phyloP scores from a whole-genome alignment of 192 early-diverging fungal species.

The Coemansia sp. region DNA sequence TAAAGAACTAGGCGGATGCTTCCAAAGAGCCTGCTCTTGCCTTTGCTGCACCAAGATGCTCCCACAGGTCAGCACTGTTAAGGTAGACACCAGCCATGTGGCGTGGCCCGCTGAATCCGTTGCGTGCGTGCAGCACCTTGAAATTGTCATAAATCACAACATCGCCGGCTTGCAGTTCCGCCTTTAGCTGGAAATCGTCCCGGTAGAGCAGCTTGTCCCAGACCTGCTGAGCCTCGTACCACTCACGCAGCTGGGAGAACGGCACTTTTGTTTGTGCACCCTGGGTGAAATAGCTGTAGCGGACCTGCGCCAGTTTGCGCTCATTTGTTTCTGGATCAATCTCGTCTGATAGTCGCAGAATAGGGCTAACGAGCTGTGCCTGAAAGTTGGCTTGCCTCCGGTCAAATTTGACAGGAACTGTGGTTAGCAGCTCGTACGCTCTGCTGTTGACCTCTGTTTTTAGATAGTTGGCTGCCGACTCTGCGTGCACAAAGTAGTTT shows the following conservation, averaged over 20 bases:
- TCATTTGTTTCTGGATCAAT: slow-evolving; percentile 23
- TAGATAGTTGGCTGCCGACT: slow-evolving; percentile 54
- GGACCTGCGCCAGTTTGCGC: slow-evolving; percentile 39
- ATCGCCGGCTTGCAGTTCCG: slow-evolving; percentile 41
- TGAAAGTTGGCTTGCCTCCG: slow-evolving; percentile 55
- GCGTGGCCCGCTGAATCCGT: slow-evolving; percentile 48
- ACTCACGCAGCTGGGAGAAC: slow-evolving; percentile 50
- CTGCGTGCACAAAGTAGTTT: slow-evolving; percentile 56
- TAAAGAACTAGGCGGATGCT: not conserved
- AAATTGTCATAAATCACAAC: slow-evolving; percentile 56
- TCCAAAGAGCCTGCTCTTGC: not conserved
- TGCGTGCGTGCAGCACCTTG: slow-evolving; percentile 56
- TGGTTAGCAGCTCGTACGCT: slow-evolving; percentile 53
- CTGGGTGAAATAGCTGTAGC: slow-evolving; percentile 57
- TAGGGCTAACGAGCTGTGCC: slow-evolving; percentile 36
- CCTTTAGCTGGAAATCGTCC: slow-evolving; percentile 54
- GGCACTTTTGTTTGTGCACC: slow-evolving; percentile 44
- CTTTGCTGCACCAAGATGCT: slow-evolving; percentile 35
- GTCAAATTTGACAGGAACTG: slow-evolving; percentile 52
- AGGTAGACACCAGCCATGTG: slow-evolving; percentile 56
- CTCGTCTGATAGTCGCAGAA: slow-evolving; percentile 37
- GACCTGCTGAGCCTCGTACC: slow-evolving; percentile 50
- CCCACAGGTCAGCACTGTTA: slow-evolving; percentile 40
- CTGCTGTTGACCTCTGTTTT: slow-evolving; percentile 50
- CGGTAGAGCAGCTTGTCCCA: slow-evolving; percentile 54